Evolutionary conservation across 2,329 filamentous ascomycete genomes (phyloP).

Genomic region (Leptographium radiaticola): DNA sequence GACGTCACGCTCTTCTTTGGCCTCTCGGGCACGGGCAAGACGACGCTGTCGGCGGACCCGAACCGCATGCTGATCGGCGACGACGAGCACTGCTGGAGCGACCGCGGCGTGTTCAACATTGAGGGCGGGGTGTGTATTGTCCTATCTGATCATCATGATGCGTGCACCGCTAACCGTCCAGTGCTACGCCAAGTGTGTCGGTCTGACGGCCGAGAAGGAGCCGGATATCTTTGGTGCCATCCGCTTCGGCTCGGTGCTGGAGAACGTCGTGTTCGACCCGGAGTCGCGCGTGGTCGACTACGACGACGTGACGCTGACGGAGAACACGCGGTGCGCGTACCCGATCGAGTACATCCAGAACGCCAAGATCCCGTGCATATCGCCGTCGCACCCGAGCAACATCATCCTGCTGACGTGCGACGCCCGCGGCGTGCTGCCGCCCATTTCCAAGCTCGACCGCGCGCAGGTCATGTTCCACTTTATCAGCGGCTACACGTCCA

Average conservation of each 20-base stretch:
- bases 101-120: constrained; percentile 96
- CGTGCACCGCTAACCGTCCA: background rate
- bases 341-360: constrained; percentile 98
- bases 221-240: constrained; percentile 96
- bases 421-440: constrained; percentile 89
- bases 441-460: constrained; percentile 90
- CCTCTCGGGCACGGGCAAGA: constrained; percentile 97
- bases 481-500: constrained; percentile 98
- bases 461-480: constrained; percentile 99
- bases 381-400: constrained; percentile 79
- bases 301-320: constrained; percentile 85
- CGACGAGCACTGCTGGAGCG: constrained; percentile 99
- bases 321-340: constrained; percentile 91
- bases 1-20: constrained; percentile 99
- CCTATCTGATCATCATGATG: background rate
- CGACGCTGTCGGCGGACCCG: constrained; percentile 90
- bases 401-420: constrained; percentile 98
- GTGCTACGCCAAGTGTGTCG: constrained; percentile 98
- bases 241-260: constrained; percentile 89
- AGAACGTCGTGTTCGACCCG: constrained; percentile 97
- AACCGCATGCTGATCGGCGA: constrained; percentile 95
- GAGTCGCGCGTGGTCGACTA: constrained; percentile 85
- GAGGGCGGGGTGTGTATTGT: constrained; percentile 54
- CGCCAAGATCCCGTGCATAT: constrained; percentile 95
- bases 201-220: constrained; percentile 95